These are phyloP conservation scores for Closterium sp. DNA, from an alignment of 139 green algal genomes.

Conservation along the genomic window DNA sequence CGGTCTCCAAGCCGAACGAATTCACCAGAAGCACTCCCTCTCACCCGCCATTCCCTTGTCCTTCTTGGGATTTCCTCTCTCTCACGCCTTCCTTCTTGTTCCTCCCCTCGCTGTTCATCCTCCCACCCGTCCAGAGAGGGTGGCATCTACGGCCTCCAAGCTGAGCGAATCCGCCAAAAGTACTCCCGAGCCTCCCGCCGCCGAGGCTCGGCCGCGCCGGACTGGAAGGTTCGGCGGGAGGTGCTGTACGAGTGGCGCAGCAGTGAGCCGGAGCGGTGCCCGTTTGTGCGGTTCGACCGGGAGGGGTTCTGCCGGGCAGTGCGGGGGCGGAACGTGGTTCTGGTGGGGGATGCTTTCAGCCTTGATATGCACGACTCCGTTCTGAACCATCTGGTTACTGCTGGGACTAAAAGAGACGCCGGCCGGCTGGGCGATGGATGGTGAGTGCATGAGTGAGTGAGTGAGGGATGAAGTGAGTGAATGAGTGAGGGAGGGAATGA, in stretches of 20 bases:
- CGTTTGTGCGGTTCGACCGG: conserved; percentile 16
- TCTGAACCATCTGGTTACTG: conserved; percentile 12
- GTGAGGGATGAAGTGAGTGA: too few species aligned
- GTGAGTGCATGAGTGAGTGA: not conserved
- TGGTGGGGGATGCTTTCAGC: conserved; percentile 22
- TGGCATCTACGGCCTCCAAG: conserved; percentile 6
- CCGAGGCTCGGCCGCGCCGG: not conserved
- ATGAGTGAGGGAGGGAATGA: too few species aligned
- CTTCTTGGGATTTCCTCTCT: not conserved
- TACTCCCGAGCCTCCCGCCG: too few species aligned
- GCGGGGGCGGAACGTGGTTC: conserved; percentile 12
- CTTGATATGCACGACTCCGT: conserved; percentile 12
- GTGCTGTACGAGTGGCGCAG: conserved; percentile 26
- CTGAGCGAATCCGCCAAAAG: conserved; percentile 1
- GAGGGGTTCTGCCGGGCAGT: conserved; percentile 13
- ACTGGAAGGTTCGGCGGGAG: conserved; percentile 18
- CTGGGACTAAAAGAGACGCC: not conserved
- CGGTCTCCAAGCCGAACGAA: not conserved
- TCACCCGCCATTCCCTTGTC: not conserved
- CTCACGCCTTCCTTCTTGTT: not conserved
- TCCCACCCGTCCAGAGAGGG: not conserved
- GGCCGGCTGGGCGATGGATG: conserved; percentile 2
- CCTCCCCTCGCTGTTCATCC: not conserved
- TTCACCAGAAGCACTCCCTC: too few species aligned
- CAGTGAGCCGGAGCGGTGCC: not conserved